Conservation (phyloP, 2,329 filamentous ascomycete genomes). For the Gnomoniopsis smithogilvyi region DNA sequence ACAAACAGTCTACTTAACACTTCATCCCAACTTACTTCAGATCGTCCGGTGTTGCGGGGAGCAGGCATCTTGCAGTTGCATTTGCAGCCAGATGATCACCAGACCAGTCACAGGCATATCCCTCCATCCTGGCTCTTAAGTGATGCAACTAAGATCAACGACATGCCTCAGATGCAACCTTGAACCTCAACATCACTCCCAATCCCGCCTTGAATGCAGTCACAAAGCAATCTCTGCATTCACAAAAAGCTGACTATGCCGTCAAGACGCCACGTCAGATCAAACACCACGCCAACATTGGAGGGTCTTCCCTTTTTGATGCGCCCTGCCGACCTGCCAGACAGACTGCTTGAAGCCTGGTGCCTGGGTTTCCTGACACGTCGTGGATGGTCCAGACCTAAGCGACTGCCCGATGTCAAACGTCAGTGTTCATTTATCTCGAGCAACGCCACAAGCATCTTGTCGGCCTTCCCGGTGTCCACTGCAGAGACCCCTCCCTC, state of each 20-base stretch:
- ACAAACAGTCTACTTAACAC: background rate
- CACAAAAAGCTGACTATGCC: no score
- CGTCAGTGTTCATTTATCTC: conserved; percentile 18
- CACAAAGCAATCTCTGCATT: no score
- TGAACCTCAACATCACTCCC: background rate
- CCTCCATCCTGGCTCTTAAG: background rate
- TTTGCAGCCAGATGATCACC: background rate
- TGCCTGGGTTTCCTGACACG: background rate
- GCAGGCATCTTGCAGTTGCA: background rate
- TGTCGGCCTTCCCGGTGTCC: conserved; percentile 4
- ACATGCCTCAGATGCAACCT: background rate
- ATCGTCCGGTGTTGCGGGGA: conserved; percentile 11
- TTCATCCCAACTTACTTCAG: background rate
- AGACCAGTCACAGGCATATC: conserved; percentile 1
- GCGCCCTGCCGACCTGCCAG: background rate
- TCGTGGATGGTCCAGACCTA: background rate
- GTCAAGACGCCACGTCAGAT: background rate
- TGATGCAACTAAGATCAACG: background rate
- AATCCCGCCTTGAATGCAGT: no score
- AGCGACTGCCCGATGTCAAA: background rate
- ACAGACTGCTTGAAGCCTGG: background rate
- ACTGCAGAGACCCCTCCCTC: background rate
- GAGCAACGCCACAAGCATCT: conserved; percentile 15
- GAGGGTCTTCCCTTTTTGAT: background rate
- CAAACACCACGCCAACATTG: background rate